These are phyloP conservation scores for Fennellomyces sp. DNA, from an alignment of 371 early-diverging fungal genomes.

Conservation along the genomic window DNA sequence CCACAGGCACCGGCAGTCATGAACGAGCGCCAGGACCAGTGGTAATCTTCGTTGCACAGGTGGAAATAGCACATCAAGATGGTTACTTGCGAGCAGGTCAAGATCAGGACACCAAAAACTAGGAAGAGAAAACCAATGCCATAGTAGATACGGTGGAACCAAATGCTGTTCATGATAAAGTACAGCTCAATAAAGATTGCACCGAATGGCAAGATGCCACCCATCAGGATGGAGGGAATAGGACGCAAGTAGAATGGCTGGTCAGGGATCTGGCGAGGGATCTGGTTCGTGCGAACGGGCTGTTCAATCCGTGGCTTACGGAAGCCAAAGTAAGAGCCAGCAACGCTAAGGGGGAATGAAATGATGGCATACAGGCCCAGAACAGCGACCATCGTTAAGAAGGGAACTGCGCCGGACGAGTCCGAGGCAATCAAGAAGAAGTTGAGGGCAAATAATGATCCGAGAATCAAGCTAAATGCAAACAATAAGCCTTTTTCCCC, in stretches of 20 bases:
- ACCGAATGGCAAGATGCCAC: constrained; percentile 89
- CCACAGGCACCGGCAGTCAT: constrained; percentile 87
- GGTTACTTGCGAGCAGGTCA: constrained; percentile 86
- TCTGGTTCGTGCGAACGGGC: constrained; percentile 91
- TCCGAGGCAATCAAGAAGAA: constrained; percentile 84
- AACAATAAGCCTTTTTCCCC: not conserved
- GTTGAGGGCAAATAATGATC: constrained; percentile 80
- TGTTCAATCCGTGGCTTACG: constrained; percentile 81
- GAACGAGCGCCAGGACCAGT: constrained; percentile 96
- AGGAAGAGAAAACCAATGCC: constrained; percentile 85
- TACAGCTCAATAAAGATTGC: constrained; percentile 90
- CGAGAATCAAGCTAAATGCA: constrained; percentile 58
- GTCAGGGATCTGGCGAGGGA: constrained; percentile 90
- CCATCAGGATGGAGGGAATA: constrained; percentile 78
- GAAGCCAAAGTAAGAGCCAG: constrained; percentile 95
- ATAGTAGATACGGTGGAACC: constrained; percentile 91
- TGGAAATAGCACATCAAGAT: constrained; percentile 90
- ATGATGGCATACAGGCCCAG: constrained; percentile 88
- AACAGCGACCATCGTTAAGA: constrained; percentile 85
- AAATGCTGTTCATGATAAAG: constrained; percentile 91
- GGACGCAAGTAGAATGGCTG: constrained; percentile 74
- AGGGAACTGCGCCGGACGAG: constrained; percentile 94
- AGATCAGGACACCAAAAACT: constrained; percentile 79
- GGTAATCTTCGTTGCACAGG: constrained; percentile 91
- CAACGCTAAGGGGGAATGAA: constrained; percentile 85